These are phyloP conservation scores for Spirogloea muscicola DNA, from an alignment of 139 green algal species.

Conservation along the genomic window DNA sequence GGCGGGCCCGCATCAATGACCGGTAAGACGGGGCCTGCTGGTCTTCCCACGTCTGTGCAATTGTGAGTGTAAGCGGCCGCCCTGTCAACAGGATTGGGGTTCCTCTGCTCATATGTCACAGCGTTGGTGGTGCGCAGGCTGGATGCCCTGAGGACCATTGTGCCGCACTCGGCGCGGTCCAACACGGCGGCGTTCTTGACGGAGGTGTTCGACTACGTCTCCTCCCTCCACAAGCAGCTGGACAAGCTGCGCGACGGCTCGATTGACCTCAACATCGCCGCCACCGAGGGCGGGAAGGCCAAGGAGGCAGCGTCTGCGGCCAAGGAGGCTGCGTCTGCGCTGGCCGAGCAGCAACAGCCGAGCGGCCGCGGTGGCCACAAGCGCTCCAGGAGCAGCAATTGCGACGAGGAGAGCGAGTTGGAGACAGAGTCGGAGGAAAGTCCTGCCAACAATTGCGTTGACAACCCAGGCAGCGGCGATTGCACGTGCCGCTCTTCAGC, in stretches of 20 bases:
- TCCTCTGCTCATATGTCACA: background rate
- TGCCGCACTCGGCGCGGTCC: conserved; percentile 32
- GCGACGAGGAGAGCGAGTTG: conserved; percentile 26
- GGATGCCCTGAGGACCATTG: conserved; percentile 29
- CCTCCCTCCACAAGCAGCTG: conserved; percentile 29
- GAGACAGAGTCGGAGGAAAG: conserved; percentile 27
- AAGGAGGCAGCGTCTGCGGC: background rate
- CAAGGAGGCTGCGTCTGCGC: background rate
- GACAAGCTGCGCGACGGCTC: conserved; percentile 10
- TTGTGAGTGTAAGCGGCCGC: too few relatives aligned
- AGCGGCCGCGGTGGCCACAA: background rate
- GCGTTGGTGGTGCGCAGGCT: conserved; percentile 12
- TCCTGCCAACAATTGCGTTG: too few relatives aligned
- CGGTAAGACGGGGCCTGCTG: too few relatives aligned
- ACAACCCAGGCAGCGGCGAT: too few relatives aligned
- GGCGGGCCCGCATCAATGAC: conserved; percentile 32
- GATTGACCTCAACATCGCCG: conserved; percentile 28
- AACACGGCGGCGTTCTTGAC: conserved; percentile 41
- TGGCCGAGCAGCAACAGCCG: background rate
- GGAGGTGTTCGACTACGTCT: conserved; percentile 39
- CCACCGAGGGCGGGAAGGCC: conserved; percentile 6
- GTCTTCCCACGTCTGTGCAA: too few relatives aligned
- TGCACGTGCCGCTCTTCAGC: too few relatives aligned
- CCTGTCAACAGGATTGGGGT: background rate
- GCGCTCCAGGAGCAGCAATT: background rate